Conservation (phyloP, 345 rosid genomes). For the Combretum micranthum region DNA sequence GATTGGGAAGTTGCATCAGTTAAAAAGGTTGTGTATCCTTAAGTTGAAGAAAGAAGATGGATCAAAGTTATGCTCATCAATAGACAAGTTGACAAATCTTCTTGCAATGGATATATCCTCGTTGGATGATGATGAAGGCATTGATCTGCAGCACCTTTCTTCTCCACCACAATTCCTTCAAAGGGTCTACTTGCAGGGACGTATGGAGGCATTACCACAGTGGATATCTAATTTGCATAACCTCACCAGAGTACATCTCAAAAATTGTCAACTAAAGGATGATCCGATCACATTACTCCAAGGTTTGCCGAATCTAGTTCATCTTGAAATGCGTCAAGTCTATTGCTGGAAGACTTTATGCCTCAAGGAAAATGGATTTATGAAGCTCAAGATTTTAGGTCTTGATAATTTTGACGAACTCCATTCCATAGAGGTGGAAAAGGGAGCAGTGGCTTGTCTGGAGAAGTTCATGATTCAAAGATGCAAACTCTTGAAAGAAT, state of each 20-base stretch:
- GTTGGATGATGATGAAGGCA: constrained; percentile 4
- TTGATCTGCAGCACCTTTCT: constrained; percentile 11
- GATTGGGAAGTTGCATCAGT: constrained; percentile 12
- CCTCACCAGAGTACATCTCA: constrained; percentile 11
- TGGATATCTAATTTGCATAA: constrained; percentile 20
- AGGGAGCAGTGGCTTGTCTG: constrained; percentile 23
- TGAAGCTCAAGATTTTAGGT: constrained; percentile 11
- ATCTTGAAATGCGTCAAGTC: constrained; percentile 12
- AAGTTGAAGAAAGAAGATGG: constrained; percentile 14
- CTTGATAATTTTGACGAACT: constrained; percentile 11
- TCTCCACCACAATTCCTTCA: constrained; percentile 22
- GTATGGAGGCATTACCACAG: constrained; percentile 15
- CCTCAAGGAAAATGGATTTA: constrained; percentile 10
- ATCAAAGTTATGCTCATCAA: constrained; percentile 11
- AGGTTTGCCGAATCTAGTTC: constrained; percentile 17
- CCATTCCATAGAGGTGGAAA: constrained; percentile 4
- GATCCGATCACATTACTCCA: constrained; percentile 14
- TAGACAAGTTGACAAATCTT: constrained; percentile 12
- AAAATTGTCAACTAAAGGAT: constrained; percentile 10
- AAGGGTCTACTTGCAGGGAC: constrained; percentile 15
- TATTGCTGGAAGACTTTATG: constrained; percentile 13
- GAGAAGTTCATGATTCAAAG: constrained; percentile 14
- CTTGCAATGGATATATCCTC: constrained; percentile 11
- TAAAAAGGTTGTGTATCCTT: constrained; percentile 14
- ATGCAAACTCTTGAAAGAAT: constrained; percentile 10